Evolutionary conservation across 2,329 filamentous ascomycete species (phyloP).

Genomic region (Hypoxylon sp.): DNA sequence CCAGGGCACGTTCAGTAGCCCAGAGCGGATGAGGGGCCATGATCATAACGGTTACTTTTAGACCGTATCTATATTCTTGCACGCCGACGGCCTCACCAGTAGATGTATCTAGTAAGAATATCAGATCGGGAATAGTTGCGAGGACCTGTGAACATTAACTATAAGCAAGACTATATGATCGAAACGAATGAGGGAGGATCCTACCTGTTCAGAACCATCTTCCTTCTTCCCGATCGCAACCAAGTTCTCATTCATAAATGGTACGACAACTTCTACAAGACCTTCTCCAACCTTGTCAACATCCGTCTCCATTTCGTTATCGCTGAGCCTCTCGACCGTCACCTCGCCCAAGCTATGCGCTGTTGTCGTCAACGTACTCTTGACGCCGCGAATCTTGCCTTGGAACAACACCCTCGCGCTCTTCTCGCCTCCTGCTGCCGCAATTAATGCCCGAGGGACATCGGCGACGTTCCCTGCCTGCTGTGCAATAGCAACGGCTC

Average conservation of each 20-base stretch:
- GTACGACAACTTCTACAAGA: too few relatives aligned
- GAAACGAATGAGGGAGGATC: constrained; percentile 53
- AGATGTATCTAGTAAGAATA: constrained; percentile 64
- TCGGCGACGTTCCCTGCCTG: constrained; percentile 64
- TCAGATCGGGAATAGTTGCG: constrained; percentile 68
- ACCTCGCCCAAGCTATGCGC: too few relatives aligned
- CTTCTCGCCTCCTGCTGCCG: too few relatives aligned
- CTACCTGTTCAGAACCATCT: too few relatives aligned
- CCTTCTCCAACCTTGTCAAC: too few relatives aligned
- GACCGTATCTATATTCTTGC: constrained; percentile 67
- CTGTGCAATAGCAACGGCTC: constrained; percentile 61
- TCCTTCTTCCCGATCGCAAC: too few relatives aligned
- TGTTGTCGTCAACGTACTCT: too few relatives aligned
- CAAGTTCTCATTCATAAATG: too few relatives aligned
- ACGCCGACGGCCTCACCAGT: constrained; percentile 69
- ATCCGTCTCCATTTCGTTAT: too few relatives aligned
- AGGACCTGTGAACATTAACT: constrained; percentile 53
- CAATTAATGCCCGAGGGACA: constrained; percentile 57
- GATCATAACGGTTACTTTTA: constrained; percentile 63
- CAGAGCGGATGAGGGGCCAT: constrained; percentile 60
- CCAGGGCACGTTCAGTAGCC: constrained; percentile 61
- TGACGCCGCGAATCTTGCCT: too few relatives aligned
- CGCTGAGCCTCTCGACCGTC: too few relatives aligned
- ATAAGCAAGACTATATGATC: background rate
- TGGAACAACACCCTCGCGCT: too few relatives aligned